A percentile compares a stretch with the other conserved stretches of the same genome.
phyloP scores from a whole-genome alignment of 352 stramenopile species.

The Globisporangium takayamanum region DNA sequence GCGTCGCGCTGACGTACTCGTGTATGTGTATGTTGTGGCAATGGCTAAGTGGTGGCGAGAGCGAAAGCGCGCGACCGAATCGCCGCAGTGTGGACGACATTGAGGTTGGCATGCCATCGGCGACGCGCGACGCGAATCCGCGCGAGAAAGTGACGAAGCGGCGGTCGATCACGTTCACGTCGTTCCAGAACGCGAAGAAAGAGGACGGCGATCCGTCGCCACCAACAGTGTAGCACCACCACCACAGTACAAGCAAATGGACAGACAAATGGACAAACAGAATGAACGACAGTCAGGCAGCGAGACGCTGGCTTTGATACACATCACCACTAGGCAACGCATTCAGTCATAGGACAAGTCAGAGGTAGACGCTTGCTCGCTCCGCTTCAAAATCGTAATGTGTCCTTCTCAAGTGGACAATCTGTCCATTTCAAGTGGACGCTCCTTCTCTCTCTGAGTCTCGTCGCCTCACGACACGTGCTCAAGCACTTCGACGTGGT shows the following conservation, averaged over 20 bases:
- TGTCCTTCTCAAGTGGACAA: too few relatives aligned
- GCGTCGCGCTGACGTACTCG: neutral
- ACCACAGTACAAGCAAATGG: too few relatives aligned
- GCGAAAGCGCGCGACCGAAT: slow-evolving; percentile 8
- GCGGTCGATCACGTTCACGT: slow-evolving; percentile 74
- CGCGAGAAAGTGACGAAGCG: slow-evolving; percentile 47
- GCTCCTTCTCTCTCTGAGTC: too few relatives aligned
- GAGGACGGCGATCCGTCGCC: slow-evolving; percentile 9
- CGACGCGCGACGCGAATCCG: slow-evolving; percentile 39
- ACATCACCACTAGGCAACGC: too few relatives aligned
- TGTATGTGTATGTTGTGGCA: slow-evolving; percentile 1
- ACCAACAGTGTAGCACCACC: slow-evolving; percentile 4
- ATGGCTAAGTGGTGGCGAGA: slow-evolving; percentile 10
- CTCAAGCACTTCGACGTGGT: slow-evolving; percentile 4
- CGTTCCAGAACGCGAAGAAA: slow-evolving; percentile 32
- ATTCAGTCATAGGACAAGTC: too few relatives aligned
- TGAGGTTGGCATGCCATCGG: slow-evolving; percentile 57
- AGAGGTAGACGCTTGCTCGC: too few relatives aligned
- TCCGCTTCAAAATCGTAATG: too few relatives aligned
- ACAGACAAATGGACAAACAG: too few relatives aligned
- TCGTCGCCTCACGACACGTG: neutral
- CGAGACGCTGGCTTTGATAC: too few relatives aligned
- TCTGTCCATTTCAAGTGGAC: too few relatives aligned
- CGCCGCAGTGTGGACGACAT: slow-evolving; percentile 71
- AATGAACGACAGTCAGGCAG: too few relatives aligned